Base-by-base conservation (phyloP, 805 yeast genomes). In the Hanseniaspora guilliermondii region DNA sequence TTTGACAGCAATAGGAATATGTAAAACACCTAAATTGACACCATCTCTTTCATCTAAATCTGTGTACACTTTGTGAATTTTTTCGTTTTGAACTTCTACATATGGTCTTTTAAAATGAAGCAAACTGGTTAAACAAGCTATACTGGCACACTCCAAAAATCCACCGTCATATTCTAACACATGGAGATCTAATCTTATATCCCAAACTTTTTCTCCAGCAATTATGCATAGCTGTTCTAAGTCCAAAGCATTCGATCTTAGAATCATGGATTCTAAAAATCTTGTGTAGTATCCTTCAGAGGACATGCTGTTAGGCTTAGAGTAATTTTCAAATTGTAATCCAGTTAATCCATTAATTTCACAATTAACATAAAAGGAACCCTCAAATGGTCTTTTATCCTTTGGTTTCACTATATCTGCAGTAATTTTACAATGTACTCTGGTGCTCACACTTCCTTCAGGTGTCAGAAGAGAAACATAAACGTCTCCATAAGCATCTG, bases 381-480 rank as follows among this genome's bases (percentile, higher is more conserved):
- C 98, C 67, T 93, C 98, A 65, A 87, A 91, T 0, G 97, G 97
- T 53, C 96, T 75, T 60, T 89, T 95, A 49, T 87, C 95, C 58
- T 76, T 83, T 0, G 98, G 98, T 56, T 78, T 77, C 4, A 78
- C 75, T 14, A 93, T 80, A 52, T 79, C 82, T 11, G 94, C 84
- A 17, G 88, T 79, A 5, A 91, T 81, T 60, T 78, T 68, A 22
- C 68, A 64, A 38, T 66, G 68, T 0, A 67, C 66, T 56, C 65
- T 56, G 5, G 97, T 89, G 16, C 47, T 35, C 5, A 41, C 24
- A 4, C 27, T 32, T 17, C 47, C 53, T 27, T 49, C 53, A 22
- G 32, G 33, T 38, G 77, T 72, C 0, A 97, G 97, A 65, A 88
- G 73, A 16, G 68, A 70, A 3, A 91, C 82, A 60, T 86, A 87